Conservation (phyloP, 805 yeast species). For the Nakazawaea ishiwadae region DNA sequence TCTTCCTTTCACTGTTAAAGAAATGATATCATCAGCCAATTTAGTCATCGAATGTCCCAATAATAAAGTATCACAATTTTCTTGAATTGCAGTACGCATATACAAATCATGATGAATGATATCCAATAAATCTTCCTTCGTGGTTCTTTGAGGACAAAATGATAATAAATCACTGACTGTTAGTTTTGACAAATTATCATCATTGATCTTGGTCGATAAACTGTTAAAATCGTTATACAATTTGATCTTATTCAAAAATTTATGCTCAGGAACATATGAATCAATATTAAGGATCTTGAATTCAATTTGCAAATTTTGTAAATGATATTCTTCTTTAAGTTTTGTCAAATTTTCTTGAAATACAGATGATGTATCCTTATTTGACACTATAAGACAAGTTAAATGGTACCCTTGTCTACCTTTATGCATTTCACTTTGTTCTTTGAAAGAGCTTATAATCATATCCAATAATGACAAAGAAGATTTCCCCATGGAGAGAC, state of each 20-base stretch:
- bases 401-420: conserved; percentile 60
- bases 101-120: conserved; percentile 45
- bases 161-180: conserved; percentile 30
- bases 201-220: conserved; percentile 9
- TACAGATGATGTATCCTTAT: background rate
- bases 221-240: conserved; percentile 27
- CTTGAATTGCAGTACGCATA: conserved; percentile 37
- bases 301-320: conserved; percentile 27
- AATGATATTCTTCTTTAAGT: conserved; percentile 14
- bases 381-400: conserved; percentile 12
- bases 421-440: conserved; percentile 56
- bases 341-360: conserved; percentile 12
- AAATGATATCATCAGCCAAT: conserved; percentile 73
- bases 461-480: conserved; percentile 70
- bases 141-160: conserved; percentile 47
- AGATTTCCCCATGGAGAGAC: conserved; percentile 63
- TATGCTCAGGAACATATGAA: conserved; percentile 29
- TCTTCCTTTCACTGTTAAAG: conserved; percentile 81
- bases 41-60: conserved; percentile 81
- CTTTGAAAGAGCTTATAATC: conserved; percentile 51
- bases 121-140: conserved; percentile 57
- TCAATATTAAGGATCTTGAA: conserved; percentile 38
- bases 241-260: conserved; percentile 26
- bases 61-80: conserved; percentile 50
- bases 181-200: conserved; percentile 9